Base-by-base conservation (phyloP, 2,329 filamentous ascomycete species). In the Fusarium acutatum region DNA sequence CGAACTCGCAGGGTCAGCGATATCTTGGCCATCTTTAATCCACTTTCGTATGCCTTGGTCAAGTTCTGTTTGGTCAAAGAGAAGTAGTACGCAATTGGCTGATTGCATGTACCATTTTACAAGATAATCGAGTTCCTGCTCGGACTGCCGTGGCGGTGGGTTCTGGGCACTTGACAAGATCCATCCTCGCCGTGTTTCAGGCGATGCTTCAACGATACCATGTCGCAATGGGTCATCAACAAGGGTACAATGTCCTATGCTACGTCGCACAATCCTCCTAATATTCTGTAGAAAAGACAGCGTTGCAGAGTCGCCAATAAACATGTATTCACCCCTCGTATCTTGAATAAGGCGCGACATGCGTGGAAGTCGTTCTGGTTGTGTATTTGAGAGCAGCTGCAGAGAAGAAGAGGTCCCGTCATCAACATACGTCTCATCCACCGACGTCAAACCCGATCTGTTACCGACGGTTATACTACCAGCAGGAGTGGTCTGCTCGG, bases 231-330 rank as follows among this genome's bases (percentile, higher is more conserved):
- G 81, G 30, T 83, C 81, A 28, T 82, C 79, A 14, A 79, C 77
- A 41, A 82, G 79, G 14, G 77, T 35, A 47, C 81, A 82, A 7
- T 73, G 73, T 9, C 80, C 81, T 8, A 82, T 58, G 22, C 77
- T 75, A 28, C 78, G 74, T 9, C 75, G 74, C 0, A 81, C 79
- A 24, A 82, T 73, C 7, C 81, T 76, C 1, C 81, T 78, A 20
- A 82, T 81, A 28, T 80, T 79, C 34, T 82, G 80, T 3, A 82
- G 69, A 34, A 82, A 81, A 0, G 79, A 80, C 11, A 82, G 35
- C 8, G 80, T 81, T 13, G 80, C 80, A 24, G 81, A 80, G 67
- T 82, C 81, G n/a, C 81, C 81, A 34, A 82, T 78, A 52, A 82
- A 82, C 74, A 82, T 80, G 71, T 80, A 80, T 35, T 76, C 79